phyloP scores from a whole-genome alignment of 176 grass and related monocot genomes.

The Dendrocalamus sinicus region DNA sequence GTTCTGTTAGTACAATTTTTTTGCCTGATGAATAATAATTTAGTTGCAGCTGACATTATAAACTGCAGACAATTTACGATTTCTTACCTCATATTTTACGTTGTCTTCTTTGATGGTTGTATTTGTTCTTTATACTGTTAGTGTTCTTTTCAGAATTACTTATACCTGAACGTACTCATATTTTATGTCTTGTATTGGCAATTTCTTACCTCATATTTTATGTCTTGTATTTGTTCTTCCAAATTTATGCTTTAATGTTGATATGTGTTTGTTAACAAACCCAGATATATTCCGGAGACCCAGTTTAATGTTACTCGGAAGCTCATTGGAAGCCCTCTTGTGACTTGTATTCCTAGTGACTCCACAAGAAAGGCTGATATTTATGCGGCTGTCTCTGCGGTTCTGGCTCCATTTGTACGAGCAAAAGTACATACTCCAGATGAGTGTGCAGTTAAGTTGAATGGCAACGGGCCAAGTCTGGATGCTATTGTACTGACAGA shows the following conservation, averaged over 20 bases:
- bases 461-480: constrained; percentile 68
- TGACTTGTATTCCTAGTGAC: constrained; percentile 71
- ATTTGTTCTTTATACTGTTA: background rate
- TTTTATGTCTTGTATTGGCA: background rate
- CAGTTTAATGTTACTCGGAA: constrained; percentile 64
- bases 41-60: background rate
- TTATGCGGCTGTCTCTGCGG: constrained; percentile 61
- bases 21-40: background rate
- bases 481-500: constrained; percentile 80
- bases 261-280: constrained; percentile 33
- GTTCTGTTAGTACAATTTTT: background rate
- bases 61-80: background rate
- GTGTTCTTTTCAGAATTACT: background rate
- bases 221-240: constrained; percentile 5
- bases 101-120: constrained; percentile 19
- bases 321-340: constrained; percentile 78
- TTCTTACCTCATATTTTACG: constrained; percentile 13
- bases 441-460: constrained; percentile 42
- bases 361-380: constrained; percentile 63
- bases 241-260: constrained; percentile 24
- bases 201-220: background rate
- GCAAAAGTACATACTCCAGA: constrained; percentile 54
- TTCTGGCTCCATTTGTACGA: constrained; percentile 71
- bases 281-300: constrained; percentile 59
- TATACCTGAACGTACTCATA: too few relatives aligned